phyloP scores from a whole-genome alignment of 148 eudicot species.

The Rhododendron simsii region DNA sequence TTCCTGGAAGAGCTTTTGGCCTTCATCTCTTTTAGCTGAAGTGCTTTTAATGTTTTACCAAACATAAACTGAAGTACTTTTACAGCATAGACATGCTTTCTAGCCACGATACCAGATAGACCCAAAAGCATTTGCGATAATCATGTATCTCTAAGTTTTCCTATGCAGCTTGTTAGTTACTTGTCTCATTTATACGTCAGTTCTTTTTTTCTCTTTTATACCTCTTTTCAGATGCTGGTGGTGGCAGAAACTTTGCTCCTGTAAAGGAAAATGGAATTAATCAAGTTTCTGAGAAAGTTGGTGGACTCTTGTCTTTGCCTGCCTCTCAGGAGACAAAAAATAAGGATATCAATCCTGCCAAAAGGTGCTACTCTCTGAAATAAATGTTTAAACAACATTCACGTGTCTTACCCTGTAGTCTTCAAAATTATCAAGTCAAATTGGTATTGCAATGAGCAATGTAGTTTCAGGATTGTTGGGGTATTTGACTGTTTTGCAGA shows the following conservation, averaged over 20 bases:
- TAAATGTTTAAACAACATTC: neutral
- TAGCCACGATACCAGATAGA: neutral
- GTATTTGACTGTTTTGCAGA: conserved; percentile 39
- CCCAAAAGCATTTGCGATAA: neutral
- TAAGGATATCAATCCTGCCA: conserved; percentile 23
- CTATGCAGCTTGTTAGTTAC: neutral
- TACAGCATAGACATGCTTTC: neutral
- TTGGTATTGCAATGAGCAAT: conserved; percentile 2
- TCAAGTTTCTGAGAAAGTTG: conserved; percentile 34
- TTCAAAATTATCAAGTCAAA: neutral
- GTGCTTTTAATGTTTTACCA: neutral
- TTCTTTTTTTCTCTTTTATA: neutral
- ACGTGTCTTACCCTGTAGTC: neutral
- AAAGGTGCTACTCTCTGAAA: conserved; percentile 37
- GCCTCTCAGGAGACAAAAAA: conserved; percentile 38
- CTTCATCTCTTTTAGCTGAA: neutral
- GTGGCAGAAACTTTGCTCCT: conserved; percentile 40
- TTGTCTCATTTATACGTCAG: neutral
- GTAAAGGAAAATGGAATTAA: conserved; percentile 50
- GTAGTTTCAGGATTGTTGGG: neutral
- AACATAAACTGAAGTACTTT: neutral
- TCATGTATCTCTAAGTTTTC: neutral
- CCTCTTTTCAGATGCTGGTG: conserved; percentile 42
- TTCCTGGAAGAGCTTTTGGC: conserved; percentile 3
- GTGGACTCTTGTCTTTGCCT: conserved; percentile 25